phyloP scores from a whole-genome alignment of 441 rosid species.

The Hypseocharis bilobata region DNA sequence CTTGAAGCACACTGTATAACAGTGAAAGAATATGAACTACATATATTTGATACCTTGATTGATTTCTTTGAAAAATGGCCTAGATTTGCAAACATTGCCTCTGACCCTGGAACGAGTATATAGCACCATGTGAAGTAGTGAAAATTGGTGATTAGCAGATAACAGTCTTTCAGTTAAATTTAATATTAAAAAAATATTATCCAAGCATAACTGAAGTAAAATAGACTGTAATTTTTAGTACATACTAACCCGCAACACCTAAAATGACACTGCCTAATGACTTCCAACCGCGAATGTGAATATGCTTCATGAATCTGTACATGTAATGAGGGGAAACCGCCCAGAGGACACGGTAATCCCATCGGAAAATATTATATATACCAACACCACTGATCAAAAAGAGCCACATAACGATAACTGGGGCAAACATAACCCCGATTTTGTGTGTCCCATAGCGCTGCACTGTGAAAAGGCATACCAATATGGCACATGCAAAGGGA shows the following conservation, averaged over 20 bases:
- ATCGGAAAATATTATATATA: constrained; percentile 34
- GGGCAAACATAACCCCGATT: constrained; percentile 49
- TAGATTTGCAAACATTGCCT: constrained; percentile 61
- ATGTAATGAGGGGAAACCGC: constrained; percentile 44
- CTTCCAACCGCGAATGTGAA: constrained; percentile 31
- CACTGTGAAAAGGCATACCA: constrained; percentile 46
- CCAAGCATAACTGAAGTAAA: neutral
- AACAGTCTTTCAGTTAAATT: too few species aligned
- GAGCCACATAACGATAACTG: constrained; percentile 45
- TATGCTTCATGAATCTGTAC: constrained; percentile 34
- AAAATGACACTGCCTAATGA: constrained; percentile 47
- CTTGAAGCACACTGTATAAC: too few species aligned
- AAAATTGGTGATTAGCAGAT: neutral
- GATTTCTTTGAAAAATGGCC: constrained; percentile 64
- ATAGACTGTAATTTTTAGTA: neutral
- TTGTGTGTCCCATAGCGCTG: constrained; percentile 46
- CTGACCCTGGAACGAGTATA: constrained; percentile 39
- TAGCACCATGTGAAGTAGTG: neutral
- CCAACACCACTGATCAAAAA: constrained; percentile 46
- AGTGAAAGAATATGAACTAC: neutral
- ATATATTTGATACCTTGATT: constrained; percentile 34
- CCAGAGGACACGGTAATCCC: constrained; percentile 26
- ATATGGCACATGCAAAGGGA: constrained; percentile 47
- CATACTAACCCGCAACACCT: constrained; percentile 43
- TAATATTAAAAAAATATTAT: too few species aligned